Percentiles rank a stretch among this genome's conserved stretches.
phyloP scores from a whole-genome alignment of 2,329 filamentous ascomycete species.

The Aspergillus terreus region DNA sequence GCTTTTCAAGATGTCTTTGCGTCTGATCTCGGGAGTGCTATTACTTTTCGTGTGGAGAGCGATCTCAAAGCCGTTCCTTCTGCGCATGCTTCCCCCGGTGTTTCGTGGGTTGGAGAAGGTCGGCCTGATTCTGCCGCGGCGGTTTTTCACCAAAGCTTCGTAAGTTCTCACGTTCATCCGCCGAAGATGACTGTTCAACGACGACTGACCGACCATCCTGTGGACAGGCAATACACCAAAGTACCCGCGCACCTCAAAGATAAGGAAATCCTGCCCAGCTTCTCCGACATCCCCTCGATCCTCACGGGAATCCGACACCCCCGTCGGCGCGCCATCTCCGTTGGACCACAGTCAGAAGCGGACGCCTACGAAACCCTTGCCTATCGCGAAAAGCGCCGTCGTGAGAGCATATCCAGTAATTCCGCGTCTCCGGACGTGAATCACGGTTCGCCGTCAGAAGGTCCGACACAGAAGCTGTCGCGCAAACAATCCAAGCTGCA shows the following conservation, averaged over 20 bases:
- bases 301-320: constrained; percentile 79
- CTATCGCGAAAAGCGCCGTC: constrained; percentile 70
- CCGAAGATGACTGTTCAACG: neutral
- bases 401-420: constrained; percentile 52
- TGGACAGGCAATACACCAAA: constrained; percentile 61
- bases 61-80: constrained; percentile 76
- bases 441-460: constrained; percentile 14
- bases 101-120: constrained; percentile 80
- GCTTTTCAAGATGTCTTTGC: constrained; percentile 57
- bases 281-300: constrained; percentile 81
- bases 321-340: constrained; percentile 73
- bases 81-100: constrained; percentile 74
- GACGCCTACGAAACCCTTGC: constrained; percentile 95
- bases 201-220: neutral
- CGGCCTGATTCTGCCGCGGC: constrained; percentile 75
- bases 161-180: constrained; percentile 31
- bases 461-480: constrained; percentile 36
- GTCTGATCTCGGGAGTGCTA: constrained; percentile 75
- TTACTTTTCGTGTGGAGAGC: constrained; percentile 89
- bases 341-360: constrained; percentile 91
- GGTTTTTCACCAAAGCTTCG: constrained; percentile 88
- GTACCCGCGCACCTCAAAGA: constrained; percentile 70
- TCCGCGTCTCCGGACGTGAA: neutral
- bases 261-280: constrained; percentile 84
- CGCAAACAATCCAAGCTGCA: constrained; percentile 51